Percentiles rank a stretch among this genome's conserved stretches.
Evolutionary conservation across 805 yeast genomes (phyloP).

Genomic region (Candida corydali): DNA sequence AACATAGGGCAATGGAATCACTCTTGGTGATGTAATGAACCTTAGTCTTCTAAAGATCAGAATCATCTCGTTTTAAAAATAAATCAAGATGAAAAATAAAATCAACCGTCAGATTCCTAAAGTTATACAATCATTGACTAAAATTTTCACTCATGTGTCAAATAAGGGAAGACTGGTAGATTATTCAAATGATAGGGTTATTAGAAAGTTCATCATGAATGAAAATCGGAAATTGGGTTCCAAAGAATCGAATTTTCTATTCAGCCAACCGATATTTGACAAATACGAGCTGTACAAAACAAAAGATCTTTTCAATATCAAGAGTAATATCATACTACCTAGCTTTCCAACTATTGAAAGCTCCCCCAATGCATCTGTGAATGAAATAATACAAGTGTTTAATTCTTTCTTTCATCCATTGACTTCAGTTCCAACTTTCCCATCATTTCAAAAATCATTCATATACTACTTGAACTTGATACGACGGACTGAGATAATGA

Average conservation of each 20-base stretch:
- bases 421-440: neutral
- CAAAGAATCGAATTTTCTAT: neutral
- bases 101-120: neutral
- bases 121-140: neutral
- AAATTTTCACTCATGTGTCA: neutral
- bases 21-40: neutral
- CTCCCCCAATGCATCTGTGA: neutral
- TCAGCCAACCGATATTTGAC: slow-evolving; percentile 2
- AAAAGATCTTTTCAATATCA: slow-evolving; percentile 1
- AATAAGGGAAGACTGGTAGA: neutral
- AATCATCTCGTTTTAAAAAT: neutral
- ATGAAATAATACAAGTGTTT: slow-evolving; percentile 14
- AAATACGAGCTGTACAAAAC: neutral
- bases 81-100: neutral
- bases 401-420: slow-evolving; percentile 11
- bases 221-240: neutral
- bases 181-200: too few relatives aligned
- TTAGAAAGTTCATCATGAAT: neutral
- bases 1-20: neutral
- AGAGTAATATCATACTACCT: neutral
- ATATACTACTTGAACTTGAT: slow-evolving; percentile 9
- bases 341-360: neutral
- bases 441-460: neutral
- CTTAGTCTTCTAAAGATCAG: too few relatives aligned
- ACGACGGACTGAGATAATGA: slow-evolving; percentile 23